Evolutionary conservation across 73 alveolate genomes (phyloP).

Genomic region (Paramecium tetraurelia): DNA sequence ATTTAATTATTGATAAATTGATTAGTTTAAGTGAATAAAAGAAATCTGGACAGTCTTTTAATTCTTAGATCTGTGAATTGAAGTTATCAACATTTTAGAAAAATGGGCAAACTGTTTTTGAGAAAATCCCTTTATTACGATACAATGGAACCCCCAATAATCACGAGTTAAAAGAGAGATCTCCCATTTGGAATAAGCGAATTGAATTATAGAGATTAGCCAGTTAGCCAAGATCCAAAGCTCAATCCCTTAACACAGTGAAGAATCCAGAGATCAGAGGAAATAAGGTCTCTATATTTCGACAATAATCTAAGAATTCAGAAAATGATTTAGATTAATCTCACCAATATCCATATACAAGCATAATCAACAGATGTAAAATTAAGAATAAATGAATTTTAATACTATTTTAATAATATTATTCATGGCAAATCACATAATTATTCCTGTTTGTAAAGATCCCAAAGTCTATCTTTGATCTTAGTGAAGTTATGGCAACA

Average conservation of each 20-base stretch:
- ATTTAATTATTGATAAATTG: not conserved
- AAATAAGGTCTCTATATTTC: not conserved
- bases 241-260: not conserved
- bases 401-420: not conserved
- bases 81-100: not conserved
- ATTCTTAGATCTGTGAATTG: not conserved
- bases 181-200: not conserved
- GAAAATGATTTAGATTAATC: not conserved
- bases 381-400: not conserved
- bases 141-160: not conserved
- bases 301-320: not conserved
- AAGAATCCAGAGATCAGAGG: not conserved
- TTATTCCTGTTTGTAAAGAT: not conserved
- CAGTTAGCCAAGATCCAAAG: not conserved
- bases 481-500: not conserved
- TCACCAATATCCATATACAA: not conserved
- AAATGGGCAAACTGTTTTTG: not conserved
- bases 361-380: not conserved
- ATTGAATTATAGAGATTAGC: not conserved
- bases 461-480: not conserved
- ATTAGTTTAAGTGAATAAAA: not conserved
- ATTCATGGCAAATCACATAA: conserved; percentile 14
- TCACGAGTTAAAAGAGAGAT: not conserved
- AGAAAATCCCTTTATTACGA: not conserved
- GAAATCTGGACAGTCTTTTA: not conserved